Evolutionary conservation across 805 yeast genomes (phyloP), one percentile per base, ranked within the genome.

Genomic region (Kazachstania psychrophila): DNA sequence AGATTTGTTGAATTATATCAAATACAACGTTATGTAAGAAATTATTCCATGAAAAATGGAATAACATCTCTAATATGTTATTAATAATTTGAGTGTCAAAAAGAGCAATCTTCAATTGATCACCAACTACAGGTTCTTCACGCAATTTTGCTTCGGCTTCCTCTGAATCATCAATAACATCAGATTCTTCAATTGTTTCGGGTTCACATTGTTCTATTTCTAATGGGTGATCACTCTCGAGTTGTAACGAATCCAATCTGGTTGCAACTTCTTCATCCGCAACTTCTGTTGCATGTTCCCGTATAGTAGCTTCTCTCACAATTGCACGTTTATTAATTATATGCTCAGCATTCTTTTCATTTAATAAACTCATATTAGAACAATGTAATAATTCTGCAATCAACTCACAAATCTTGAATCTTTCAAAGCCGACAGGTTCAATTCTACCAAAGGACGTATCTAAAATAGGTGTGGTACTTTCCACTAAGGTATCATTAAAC

Each of bases 361-460:
- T 92, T 40, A 92, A 69, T 20, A 92, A 66, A 3, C 83, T 84
- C 95, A 92, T 92, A 60, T 92, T 92, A 9, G 96, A 86, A 55
- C 98, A 92, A 61, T 92, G 98, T 35, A 92, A 66, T 31, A 92
- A 68, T 54, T 92, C 98, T 0, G 98, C 98, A 30, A 89, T 78
- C 28, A 92, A 68, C 62, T 92, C 98, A 49, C 96, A 82, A 14
- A 92, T 73, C 51, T 89, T 85, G 62, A 92, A 92, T 46, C 94
- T 71, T 50, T 92, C 95, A 59, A 92, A 85, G 1, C 98, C 98
- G 19, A 92, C 64, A 1, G 92, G 88, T 54, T 81, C 85, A 42
- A 83, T 77, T 14, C 62, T 61, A 55, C 72, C 64, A 70, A 67
- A 47, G 47, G 71, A 67, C 2, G 70, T 65, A 28, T 61, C 61